Conservation (phyloP, 163 green algal genomes). For the Trebouxia gelatinosa region DNA sequence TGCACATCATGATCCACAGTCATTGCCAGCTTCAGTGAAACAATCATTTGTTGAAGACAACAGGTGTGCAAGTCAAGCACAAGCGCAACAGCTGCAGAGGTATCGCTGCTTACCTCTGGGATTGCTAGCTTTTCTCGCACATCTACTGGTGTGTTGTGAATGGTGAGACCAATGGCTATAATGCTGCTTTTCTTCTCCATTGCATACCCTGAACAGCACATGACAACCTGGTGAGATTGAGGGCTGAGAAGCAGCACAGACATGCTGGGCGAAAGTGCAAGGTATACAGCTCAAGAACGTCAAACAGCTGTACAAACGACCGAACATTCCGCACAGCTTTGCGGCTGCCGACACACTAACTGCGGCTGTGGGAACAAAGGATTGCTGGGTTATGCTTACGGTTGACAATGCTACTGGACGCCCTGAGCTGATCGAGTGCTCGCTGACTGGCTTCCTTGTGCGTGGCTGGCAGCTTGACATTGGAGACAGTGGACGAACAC, state of each 20-base stretch:
- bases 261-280: too few species aligned
- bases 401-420: conserved; percentile 49
- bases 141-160: conserved; percentile 96
- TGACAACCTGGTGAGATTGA: too few species aligned
- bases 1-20: conserved; percentile 26
- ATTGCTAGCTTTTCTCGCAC: conserved; percentile 98
- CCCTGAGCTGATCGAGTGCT: conserved; percentile 46
- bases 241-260: too few species aligned
- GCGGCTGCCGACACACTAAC: not conserved
- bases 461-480: conserved; percentile 52
- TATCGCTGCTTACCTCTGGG: conserved; percentile 65
- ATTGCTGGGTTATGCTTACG: not conserved
- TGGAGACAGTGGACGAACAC: conserved; percentile 3
- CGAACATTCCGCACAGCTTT: too few species aligned
- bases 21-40: not conserved
- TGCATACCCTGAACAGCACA: conserved; percentile 79
- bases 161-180: conserved; percentile 93
- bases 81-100: not conserved
- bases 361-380: not conserved
- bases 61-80: too few species aligned
- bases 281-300: too few species aligned
- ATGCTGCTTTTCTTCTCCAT: conserved; percentile 92
- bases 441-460: conserved; percentile 40
- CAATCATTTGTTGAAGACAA: not conserved
- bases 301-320: too few species aligned